These are phyloP conservation scores for Alternaria arbusti DNA, from an alignment of 2,329 filamentous ascomycete species.

Conservation along the genomic window DNA sequence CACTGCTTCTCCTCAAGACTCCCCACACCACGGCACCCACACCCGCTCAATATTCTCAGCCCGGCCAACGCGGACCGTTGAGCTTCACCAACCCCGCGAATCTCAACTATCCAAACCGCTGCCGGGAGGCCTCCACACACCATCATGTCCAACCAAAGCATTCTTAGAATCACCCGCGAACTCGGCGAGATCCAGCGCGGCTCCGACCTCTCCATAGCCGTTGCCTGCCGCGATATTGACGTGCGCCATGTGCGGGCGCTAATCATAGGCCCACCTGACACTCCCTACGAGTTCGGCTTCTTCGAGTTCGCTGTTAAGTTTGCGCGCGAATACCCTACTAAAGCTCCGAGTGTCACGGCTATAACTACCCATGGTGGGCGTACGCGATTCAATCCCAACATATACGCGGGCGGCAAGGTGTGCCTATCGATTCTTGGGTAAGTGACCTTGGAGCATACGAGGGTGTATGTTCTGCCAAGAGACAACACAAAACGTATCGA, in stretches of 20 bases:
- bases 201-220: constrained; percentile 84
- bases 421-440: constrained; percentile 94
- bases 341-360: constrained; percentile 66
- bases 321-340: constrained; percentile 81
- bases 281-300: constrained; percentile 96
- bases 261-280: constrained; percentile 91
- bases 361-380: constrained; percentile 88
- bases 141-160: constrained; percentile 85
- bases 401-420: constrained; percentile 89
- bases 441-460: constrained; percentile 11
- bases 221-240: constrained; percentile 85
- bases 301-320: constrained; percentile 89
- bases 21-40: not conserved
- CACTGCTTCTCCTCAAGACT: not conserved
- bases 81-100: not conserved
- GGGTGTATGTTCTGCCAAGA: no score
- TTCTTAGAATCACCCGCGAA: constrained; percentile 88
- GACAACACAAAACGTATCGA: no score
- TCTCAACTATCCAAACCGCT: not conserved
- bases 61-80: not conserved
- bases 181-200: constrained; percentile 83
- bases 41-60: not conserved
- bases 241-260: constrained; percentile 86
- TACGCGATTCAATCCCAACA: constrained; percentile 95
- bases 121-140: constrained; percentile 4